phyloP scores from a whole-genome alignment of 2,329 filamentous ascomycete genomes.

The Clonostachys solani region DNA sequence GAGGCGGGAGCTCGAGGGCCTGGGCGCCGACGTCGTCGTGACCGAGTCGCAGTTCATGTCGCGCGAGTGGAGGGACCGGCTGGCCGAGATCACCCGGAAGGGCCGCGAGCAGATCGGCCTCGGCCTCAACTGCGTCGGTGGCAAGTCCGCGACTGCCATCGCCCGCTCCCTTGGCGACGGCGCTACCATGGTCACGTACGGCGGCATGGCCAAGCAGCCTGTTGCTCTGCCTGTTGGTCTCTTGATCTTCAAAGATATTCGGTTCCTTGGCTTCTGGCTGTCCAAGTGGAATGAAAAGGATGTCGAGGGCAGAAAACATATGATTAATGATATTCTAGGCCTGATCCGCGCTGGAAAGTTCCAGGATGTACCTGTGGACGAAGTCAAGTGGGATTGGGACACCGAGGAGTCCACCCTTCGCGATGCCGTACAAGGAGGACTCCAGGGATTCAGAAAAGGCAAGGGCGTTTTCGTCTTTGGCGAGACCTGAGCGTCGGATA shows the following conservation, averaged over 20 bases:
- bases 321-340: constrained; percentile 79
- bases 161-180: constrained; percentile 67
- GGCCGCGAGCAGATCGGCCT: constrained; percentile 70
- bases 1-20: constrained; percentile 42
- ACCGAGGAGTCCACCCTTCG: constrained; percentile 67
- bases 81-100: constrained; percentile 64
- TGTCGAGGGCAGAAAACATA: constrained; percentile 68
- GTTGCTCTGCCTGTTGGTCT: constrained; percentile 76
- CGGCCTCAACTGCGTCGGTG: constrained; percentile 91
- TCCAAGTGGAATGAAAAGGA: constrained; percentile 81
- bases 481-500: constrained; percentile 36
- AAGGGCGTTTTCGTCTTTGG: constrained; percentile 88
- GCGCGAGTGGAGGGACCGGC: constrained; percentile 56
- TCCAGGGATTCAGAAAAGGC: constrained; percentile 78
- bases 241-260: constrained; percentile 89
- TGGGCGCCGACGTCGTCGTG: constrained; percentile 54
- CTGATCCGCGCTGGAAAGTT: constrained; percentile 74
- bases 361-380: constrained; percentile 75
- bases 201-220: constrained; percentile 89
- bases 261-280: constrained; percentile 93
- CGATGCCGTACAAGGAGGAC: constrained; percentile 74
- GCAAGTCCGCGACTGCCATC: constrained; percentile 74
- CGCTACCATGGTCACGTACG: constrained; percentile 85
- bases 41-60: constrained; percentile 51
- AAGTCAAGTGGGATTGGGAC: constrained; percentile 79